Evolutionary conservation across 345 rosid genomes (phyloP), one percentile per base, ranked within the genome.

Genomic region (Eutrema yunnanense): DNA sequence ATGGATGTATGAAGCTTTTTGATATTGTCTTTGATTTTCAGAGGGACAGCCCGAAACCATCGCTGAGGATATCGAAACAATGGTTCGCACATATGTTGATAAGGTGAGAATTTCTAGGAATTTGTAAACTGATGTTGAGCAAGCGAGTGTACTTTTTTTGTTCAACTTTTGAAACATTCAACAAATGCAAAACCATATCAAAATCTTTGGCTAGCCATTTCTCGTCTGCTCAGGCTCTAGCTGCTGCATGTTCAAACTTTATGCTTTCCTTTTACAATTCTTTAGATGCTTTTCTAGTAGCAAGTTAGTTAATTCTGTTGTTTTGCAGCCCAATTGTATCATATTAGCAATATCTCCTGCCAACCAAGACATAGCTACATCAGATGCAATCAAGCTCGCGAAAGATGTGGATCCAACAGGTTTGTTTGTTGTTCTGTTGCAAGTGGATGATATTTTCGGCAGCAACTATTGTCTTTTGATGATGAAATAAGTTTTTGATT

Each of bases 301-400:
- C 56, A 34, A 56, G 63, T 62, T 4, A 52, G 59, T 60, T 34
- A 6, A 2, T 9, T 69, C 5, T 65, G 40, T 46, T 64, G 32
- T 55, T 64, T 84, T 74, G 74, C 81, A 94, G 98, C 97, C 97
- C 52, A 94, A 91, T 65, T 81, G 89, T 74, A 64, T 94, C 80
- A 94, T 94, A 71, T 83, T 94, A 43, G 98, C 98, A 14, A 91
- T 91, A 83, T 86, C 98, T 62, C 98, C 98, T 46, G 98, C 98
- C 33, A 94, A 94, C 79, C 97, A 94, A 79, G 98, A 94, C 73
- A 88, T 94, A 16, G 98, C 98, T 4, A 91, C 98, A 10, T 94
- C 98, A 0, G 98, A 94, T 85, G 97, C 98, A 36, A 94, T 94
- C 67, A 91, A 89, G 73, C 90, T 91, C 42, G 81, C 96, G 0